A percentile compares a stretch with the other conserved stretches of the same genome.
Conservation (phyloP, 176 grass and related monocot genomes). For the Cenchrus fungigraminus region DNA sequence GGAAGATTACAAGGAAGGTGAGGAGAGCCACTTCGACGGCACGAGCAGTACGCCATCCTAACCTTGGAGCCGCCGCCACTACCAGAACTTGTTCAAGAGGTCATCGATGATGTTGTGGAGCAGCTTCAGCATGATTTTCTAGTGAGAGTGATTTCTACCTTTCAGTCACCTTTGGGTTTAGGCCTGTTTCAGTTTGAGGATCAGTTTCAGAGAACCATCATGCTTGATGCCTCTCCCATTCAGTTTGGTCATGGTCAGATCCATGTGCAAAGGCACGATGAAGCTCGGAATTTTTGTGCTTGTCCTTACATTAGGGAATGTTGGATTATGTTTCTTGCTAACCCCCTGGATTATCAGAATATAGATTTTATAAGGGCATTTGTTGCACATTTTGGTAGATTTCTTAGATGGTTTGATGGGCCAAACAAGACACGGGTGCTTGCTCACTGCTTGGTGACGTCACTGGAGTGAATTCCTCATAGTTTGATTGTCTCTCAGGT, state of each 20-base stretch:
- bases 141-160: background rate
- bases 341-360: background rate
- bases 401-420: background rate
- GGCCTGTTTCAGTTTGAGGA: background rate
- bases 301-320: background rate
- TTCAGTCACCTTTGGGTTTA: background rate
- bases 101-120: background rate
- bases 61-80: too few relatives aligned
- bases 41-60: too few relatives aligned
- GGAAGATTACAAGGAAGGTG: too few relatives aligned
- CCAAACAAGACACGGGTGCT: background rate
- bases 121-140: background rate
- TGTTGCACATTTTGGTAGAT: background rate
- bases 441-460: too few relatives aligned
- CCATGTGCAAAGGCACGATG: background rate
- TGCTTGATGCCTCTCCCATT: background rate
- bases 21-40: too few relatives aligned
- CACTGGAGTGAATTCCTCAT: too few relatives aligned
- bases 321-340: background rate
- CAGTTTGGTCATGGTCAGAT: background rate
- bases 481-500: too few relatives aligned
- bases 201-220: fast-evolving
- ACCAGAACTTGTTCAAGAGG: too few relatives aligned
- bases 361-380: background rate
- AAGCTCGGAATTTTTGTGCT: background rate